phyloP scores from a whole-genome alignment of 257 asterid species.

The Penstemon davidsonii region DNA sequence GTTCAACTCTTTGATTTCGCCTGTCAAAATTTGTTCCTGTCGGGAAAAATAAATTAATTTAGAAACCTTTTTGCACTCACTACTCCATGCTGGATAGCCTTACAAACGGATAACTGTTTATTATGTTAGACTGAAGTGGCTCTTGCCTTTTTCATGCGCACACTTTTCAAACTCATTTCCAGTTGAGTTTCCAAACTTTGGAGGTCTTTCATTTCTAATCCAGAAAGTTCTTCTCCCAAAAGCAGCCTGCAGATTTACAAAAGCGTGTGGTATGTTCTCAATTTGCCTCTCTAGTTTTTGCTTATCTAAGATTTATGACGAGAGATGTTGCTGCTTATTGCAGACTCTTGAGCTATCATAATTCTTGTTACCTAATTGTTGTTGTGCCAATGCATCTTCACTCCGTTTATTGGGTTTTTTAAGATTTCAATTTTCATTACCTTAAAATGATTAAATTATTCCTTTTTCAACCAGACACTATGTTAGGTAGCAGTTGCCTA shows the following conservation, averaged over 20 bases:
- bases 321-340: neutral
- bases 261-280: conserved; percentile 10
- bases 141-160: conserved; percentile 56
- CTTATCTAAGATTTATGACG: conserved; percentile 17
- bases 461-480: too few relatives aligned
- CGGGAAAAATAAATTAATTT: conserved; percentile 1
- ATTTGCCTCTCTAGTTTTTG: neutral
- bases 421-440: too few relatives aligned
- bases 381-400: too few relatives aligned
- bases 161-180: conserved; percentile 58
- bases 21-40: conserved; percentile 58
- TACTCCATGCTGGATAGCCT: neutral
- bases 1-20: conserved; percentile 56
- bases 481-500: too few relatives aligned
- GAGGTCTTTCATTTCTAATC: conserved; percentile 53
- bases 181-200: conserved; percentile 60
- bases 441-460: too few relatives aligned
- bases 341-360: too few relatives aligned
- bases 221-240: conserved; percentile 61
- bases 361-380: too few relatives aligned
- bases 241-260: conserved; percentile 51
- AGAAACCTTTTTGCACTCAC: neutral
- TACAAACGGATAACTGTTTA: neutral
- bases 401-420: too few relatives aligned
- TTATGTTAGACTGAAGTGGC: neutral